Conservation (phyloP, 345 rosid genomes). For the Dimocarpus longan region DNA sequence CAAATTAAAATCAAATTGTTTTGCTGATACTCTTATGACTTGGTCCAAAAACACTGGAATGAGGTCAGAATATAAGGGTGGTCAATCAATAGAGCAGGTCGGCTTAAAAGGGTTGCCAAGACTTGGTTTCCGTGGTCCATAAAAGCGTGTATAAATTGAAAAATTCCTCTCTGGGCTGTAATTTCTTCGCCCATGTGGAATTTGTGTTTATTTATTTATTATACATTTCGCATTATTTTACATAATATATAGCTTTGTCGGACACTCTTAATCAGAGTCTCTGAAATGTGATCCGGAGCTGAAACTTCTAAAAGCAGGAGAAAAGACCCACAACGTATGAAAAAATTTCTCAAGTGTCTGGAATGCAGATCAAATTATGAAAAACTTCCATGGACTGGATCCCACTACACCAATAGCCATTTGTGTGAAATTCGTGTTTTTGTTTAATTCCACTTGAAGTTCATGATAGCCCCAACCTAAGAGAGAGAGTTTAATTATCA, state of each 20-base stretch:
- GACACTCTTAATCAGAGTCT: no score
- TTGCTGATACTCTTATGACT: not conserved
- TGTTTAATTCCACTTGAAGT: constrained; percentile 27
- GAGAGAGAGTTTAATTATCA: not conserved
- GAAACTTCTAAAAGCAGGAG: no score
- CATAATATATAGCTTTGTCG: no score
- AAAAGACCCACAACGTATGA: no score
- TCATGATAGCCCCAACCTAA: not conserved
- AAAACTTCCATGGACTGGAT: no score
- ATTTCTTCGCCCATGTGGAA: not conserved
- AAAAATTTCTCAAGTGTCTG: no score
- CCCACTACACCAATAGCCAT: no score
- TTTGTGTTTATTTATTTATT: not conserved
- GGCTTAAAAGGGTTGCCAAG: not conserved
- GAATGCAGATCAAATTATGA: no score
- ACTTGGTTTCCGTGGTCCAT: constrained; percentile 6
- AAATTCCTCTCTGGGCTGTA: not conserved
- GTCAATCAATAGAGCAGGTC: constrained; percentile 10
- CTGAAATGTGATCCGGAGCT: no score
- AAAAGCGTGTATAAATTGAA: not conserved
- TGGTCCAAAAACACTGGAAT: not conserved
- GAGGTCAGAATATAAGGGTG: not conserved
- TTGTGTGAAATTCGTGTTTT: not conserved
- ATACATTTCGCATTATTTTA: no score
- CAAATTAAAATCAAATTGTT: not conserved